Evolutionary conservation across 23 red algal species (phyloP).

Genomic region (Gracilaria caudata): DNA sequence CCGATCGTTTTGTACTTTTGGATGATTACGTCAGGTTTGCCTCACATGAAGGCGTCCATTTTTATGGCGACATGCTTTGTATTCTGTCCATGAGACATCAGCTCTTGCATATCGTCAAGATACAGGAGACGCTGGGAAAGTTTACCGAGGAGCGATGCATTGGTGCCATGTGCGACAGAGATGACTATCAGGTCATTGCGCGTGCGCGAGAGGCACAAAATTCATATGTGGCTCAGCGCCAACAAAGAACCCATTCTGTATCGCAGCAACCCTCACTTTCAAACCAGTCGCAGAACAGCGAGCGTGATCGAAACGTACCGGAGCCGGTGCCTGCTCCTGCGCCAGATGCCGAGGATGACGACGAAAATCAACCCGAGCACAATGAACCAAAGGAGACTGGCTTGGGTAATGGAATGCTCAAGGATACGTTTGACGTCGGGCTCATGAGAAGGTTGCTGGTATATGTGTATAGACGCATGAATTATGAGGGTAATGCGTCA

Average conservation of each 20-base stretch:
- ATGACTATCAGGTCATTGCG: constrained; percentile 63
- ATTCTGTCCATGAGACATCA: constrained; percentile 73
- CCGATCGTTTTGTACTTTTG: constrained; percentile 54
- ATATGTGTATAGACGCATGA: constrained; percentile 65
- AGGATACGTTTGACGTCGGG: constrained; percentile 41
- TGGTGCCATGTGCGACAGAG: constrained; percentile 47
- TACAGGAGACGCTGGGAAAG: constrained; percentile 42
- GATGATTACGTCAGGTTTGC: constrained; percentile 77
- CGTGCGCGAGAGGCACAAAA: constrained; percentile 51
- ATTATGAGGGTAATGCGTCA: constrained; percentile 19
- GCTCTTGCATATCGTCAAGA: constrained; percentile 65
- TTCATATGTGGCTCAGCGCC: background rate
- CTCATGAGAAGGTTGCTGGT: constrained; percentile 83
- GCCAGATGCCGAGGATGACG: background rate
- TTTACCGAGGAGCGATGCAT: constrained; percentile 42
- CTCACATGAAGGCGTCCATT: constrained; percentile 66
- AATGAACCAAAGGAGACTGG: constrained; percentile 53
- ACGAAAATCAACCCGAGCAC: background rate
- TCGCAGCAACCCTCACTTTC: background rate
- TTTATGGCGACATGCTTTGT: constrained; percentile 72
- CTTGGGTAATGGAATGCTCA: constrained; percentile 68
- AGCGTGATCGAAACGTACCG: background rate
- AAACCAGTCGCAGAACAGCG: background rate
- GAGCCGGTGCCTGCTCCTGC: background rate
- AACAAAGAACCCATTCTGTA: background rate